These are phyloP conservation scores for Saccharomyces pastorianus DNA, from an alignment of 1,139 yeast species.

Conservation along the genomic window DNA sequence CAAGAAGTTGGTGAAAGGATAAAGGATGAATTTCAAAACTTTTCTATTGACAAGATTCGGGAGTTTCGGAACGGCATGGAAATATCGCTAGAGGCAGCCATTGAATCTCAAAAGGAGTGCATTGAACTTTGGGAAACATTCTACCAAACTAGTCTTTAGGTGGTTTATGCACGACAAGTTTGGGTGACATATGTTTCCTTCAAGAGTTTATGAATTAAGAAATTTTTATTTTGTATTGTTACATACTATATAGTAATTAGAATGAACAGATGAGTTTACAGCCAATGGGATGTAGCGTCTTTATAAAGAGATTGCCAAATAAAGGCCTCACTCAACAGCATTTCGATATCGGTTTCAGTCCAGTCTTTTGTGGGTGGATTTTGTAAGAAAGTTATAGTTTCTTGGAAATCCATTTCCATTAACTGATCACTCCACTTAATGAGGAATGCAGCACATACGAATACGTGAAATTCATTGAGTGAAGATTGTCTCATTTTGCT, in stretches of 20 bases:
- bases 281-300: conserved; percentile 77
- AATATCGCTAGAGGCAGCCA: conserved; percentile 79
- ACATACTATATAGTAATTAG: neutral
- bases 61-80: conserved; percentile 90
- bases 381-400: conserved; percentile 81
- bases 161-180: neutral
- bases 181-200: neutral
- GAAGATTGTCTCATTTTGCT: conserved; percentile 42
- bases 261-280: conserved; percentile 5
- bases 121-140: conserved; percentile 95
- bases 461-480: conserved; percentile 86
- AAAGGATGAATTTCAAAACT: conserved; percentile 55
- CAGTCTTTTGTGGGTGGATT: conserved; percentile 78
- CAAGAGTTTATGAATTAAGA: neutral
- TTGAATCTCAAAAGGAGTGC: conserved; percentile 89
- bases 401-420: conserved; percentile 88
- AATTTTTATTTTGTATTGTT: neutral
- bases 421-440: conserved; percentile 76
- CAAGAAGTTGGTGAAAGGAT: conserved; percentile 56
- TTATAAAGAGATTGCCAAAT: conserved; percentile 92
- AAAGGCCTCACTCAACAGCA: conserved; percentile 88
- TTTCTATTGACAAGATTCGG: conserved; percentile 68
- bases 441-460: conserved; percentile 96
- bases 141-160: conserved; percentile 34
- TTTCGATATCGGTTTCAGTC: conserved; percentile 85